Evolutionary conservation across 2,329 filamentous ascomycete genomes (phyloP), one percentile per base, ranked within the genome.

Genomic region (Colletotrichum nymphaeae): DNA sequence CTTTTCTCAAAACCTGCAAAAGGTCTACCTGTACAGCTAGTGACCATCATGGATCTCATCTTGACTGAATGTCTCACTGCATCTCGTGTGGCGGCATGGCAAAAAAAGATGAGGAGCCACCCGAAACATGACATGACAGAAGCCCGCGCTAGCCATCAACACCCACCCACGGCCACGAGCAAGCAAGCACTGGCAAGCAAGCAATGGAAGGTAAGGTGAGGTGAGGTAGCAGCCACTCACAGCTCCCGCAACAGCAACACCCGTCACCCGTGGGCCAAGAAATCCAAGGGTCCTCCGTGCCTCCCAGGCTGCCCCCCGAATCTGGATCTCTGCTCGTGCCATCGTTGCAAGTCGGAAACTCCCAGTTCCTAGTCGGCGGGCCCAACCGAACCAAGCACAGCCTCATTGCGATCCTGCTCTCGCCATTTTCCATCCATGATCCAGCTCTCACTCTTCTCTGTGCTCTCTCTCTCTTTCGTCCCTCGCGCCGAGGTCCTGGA

Each of bases 101-200:
- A 37, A 32, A 67, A 67, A 62, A 63, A 56, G 30, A n/a, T 12
- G 26, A 53, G 46, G 53, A 69, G 46, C 58, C 65, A 69, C 42
- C 42, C 59, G 67, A 73, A 73, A 66, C 71, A 73, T 66, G 35
- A 66, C 67, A 73, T 73, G 71, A 71, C 71, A 73, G 70, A 73
- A 73, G 57, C 67, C 46, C 8, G 59, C 70, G 55, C 70, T 53
- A 73, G 69, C 52, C n/a, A n/a, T 19, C 11, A 28, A 9, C 46
- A 24, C 68, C 53, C 37, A 26, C 14, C 30, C 8, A 32, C 46
- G 19, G 63, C 53, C 37, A 26, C 8, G 49, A 26, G 58, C 24
- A 24, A 12, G 24, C 52, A 52, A n/a, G 30, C 30, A 30, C 8
- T 30, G 28, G 7, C 30, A 26, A 26, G 26, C 26, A 26, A 30